Percentiles rank a stretch among this genome's conserved stretches.
These are phyloP conservation scores for Macadamia integrifolia DNA, from an alignment of 164 flowering plant species.

Conservation along the genomic window DNA sequence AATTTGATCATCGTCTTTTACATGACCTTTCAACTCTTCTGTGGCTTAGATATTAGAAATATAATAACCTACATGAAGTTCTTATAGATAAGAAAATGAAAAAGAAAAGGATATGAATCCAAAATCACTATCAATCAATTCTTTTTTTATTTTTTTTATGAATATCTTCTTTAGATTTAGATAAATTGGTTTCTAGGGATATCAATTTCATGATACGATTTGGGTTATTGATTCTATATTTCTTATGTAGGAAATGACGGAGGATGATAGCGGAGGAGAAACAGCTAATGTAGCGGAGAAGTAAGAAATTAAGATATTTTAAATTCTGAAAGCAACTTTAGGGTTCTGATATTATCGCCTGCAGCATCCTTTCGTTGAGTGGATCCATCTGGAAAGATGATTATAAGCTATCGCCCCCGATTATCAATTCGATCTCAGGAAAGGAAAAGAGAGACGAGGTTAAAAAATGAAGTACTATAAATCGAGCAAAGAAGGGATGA, in stretches of 20 bases:
- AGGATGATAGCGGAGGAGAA: not conserved
- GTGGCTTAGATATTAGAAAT: not conserved
- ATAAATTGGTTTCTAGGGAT: too few species aligned
- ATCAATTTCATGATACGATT: not conserved
- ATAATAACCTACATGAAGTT: too few species aligned
- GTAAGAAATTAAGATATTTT: not conserved
- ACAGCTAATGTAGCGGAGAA: not conserved
- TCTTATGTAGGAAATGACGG: not conserved
- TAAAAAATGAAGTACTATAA: too few species aligned
- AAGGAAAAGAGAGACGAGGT: too few species aligned
- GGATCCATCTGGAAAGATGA: too few species aligned
- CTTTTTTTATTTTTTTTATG: not conserved
- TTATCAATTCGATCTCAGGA: too few species aligned
- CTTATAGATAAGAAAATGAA: not conserved
- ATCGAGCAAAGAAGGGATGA: too few species aligned
- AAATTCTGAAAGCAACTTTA: not conserved
- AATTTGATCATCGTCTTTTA: not conserved
- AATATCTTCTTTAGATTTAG: not conserved
- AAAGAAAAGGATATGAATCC: not conserved
- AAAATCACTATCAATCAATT: not conserved
- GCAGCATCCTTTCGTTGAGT: too few species aligned
- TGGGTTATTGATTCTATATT: not conserved
- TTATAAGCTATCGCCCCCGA: too few species aligned
- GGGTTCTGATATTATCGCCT: not conserved
- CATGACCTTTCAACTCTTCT: not conserved